Base-by-base conservation (phyloP, 345 rosid genomes). In the Populus euphratica region DNA sequence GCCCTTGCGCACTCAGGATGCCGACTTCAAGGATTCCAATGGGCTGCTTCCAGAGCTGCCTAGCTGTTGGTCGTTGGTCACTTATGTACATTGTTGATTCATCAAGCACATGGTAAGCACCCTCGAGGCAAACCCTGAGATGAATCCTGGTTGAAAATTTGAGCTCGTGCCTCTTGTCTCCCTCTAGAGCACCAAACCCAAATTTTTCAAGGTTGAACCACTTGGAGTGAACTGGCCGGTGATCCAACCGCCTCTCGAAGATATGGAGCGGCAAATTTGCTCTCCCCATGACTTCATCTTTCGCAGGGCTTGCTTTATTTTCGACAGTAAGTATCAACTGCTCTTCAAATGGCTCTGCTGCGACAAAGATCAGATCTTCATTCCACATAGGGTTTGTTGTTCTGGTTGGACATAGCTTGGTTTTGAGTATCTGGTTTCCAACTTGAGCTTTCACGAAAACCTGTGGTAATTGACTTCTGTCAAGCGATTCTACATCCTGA, bases 81-180 rank as follows among this genome's bases (percentile, higher is more conserved):
- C 84, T 82, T 36, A 77, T 65, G 65, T 82, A 82, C 78, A 73
- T 70, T 2, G 84, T 82, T 23, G 84, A 82, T 66, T 82, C 84
- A 35, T 78, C 84, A 5, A 82, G 79, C 16, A 82, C 84, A 75
- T 82, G 84, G 43, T 82, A 82, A 39, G 76, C 84, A 63, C 84
- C 84, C 65, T 82, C 84, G n/a, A 78, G 80, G 39, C 79, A 78
- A 17, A 78, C 80, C 33, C 84, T 82, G 39, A 82, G 65, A 56
- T 78, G 84, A 77, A 82, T 49, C 81, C 84, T 82, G 81, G 76
- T 66, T 5, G 84, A 77, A 71, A 82, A 82, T 69, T 82, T 82
- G 8, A 69, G 81, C 65, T 78, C 79, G 27, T 82, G 75, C 70
- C 80, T 78, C 76, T 59, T 78, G 33, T 82, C 84, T 29, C 69